Evolutionary conservation across 2,329 filamentous ascomycete genomes (phyloP).

Genomic region (Colletotrichum phormii): DNA sequence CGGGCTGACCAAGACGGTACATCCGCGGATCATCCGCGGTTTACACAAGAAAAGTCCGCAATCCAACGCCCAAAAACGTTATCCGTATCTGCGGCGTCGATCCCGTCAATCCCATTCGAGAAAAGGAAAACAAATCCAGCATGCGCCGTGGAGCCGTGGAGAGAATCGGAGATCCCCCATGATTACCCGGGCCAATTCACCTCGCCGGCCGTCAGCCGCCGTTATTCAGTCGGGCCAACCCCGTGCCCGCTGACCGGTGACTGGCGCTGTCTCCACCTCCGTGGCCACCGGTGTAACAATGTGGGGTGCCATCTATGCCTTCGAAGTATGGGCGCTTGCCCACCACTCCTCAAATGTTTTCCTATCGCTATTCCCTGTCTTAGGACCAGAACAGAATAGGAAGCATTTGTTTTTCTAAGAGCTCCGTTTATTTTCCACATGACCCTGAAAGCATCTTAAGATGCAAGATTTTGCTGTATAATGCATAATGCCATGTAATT

Average conservation of each 20-base stretch:
- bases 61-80: not conserved
- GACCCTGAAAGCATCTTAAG: too few species aligned
- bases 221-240: not conserved
- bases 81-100: not conserved
- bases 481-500: not conserved
- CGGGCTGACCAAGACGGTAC: not conserved
- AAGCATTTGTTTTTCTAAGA: too few species aligned
- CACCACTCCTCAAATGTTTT: not conserved
- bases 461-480: too few species aligned
- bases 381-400: not conserved
- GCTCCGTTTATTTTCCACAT: too few species aligned
- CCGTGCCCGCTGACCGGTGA: not conserved
- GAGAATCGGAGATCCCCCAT: not conserved
- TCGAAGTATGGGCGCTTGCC: not conserved
- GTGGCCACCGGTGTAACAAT: too few species aligned
- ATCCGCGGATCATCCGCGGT: not conserved
- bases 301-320: not conserved
- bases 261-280: not conserved
- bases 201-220: not conserved
- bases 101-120: not conserved
- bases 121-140: not conserved
- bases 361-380: not conserved
- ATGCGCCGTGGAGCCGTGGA: not conserved
- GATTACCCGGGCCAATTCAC: not conserved
- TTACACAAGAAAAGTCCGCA: not conserved